phyloP scores from a whole-genome alignment of 176 grass and related monocot genomes.

The Dendrocalamus sinicus region DNA sequence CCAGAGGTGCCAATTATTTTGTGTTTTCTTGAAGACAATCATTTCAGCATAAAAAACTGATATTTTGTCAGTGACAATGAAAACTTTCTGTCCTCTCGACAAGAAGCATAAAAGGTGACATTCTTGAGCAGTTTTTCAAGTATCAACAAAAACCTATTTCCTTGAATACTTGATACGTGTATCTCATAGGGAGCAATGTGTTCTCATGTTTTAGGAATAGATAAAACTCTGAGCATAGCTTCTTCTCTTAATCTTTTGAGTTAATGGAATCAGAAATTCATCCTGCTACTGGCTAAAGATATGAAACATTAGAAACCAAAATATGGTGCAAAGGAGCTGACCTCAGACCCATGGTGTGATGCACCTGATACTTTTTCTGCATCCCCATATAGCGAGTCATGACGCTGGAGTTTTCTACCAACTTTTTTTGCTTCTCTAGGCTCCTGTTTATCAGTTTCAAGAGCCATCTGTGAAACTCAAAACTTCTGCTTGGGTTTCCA shows the following conservation, averaged over 20 bases:
- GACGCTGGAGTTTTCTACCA: neutral
- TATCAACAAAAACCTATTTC: neutral
- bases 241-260: constrained; percentile 1
- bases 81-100: neutral
- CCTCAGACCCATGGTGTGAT: constrained; percentile 6
- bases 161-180: neutral
- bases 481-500: neutral
- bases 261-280: neutral
- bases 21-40: neutral
- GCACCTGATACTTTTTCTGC: constrained; percentile 26
- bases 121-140: neutral
- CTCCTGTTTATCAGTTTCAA: constrained; percentile 6
- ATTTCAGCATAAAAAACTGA: neutral
- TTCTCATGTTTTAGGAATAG: neutral
- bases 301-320: constrained; percentile 3
- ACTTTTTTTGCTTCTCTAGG: neutral
- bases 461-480: neutral
- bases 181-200: neutral
- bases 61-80: neutral
- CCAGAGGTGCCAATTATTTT: neutral
- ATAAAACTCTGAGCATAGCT: neutral
- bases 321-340: neutral
- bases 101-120: neutral
- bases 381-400: constrained; percentile 34
- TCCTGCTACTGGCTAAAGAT: neutral